Conservation (phyloP, 2,329 filamentous ascomycete genomes). For the Claviceps digitariae region DNA sequence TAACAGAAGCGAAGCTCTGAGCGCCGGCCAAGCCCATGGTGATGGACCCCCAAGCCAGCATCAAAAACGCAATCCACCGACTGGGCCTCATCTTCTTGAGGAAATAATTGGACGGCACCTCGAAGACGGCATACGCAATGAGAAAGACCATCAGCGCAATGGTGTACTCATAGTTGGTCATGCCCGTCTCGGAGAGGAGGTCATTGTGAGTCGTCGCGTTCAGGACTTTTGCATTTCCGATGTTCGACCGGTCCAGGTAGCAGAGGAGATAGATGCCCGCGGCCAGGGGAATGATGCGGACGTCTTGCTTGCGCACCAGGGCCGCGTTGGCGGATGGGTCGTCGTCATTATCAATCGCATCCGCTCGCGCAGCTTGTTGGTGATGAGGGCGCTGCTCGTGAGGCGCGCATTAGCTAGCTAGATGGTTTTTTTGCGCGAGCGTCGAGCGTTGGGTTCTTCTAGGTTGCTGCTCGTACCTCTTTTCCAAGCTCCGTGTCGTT, state of each 20-base stretch:
- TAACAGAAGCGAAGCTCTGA: constrained; percentile 47
- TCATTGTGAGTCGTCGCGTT: constrained; percentile 47
- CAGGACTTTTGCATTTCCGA: constrained; percentile 55
- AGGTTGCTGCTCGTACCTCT: too few relatives aligned
- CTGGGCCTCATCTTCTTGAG: constrained; percentile 50
- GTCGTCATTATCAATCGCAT: background rate
- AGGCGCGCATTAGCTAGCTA: too few relatives aligned
- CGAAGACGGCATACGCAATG: constrained; percentile 45
- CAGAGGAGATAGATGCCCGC: constrained; percentile 52
- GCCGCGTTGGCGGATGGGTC: background rate
- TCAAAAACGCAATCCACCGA: constrained; percentile 52
- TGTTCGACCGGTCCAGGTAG: constrained; percentile 56
- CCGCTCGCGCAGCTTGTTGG: too few relatives aligned
- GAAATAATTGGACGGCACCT: constrained; percentile 54
- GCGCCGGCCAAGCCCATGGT: constrained; percentile 54
- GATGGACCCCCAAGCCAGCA: constrained; percentile 52
- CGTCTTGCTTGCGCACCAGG: constrained; percentile 36
- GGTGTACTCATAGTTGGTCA: constrained; percentile 49
- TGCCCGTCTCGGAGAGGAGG: constrained; percentile 46
- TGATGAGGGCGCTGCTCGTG: too few relatives aligned
- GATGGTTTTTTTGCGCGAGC: too few relatives aligned
- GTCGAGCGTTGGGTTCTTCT: too few relatives aligned
- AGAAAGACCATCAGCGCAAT: constrained; percentile 46
- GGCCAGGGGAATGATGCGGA: constrained; percentile 49
- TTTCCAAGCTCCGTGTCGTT: too few relatives aligned